These are phyloP conservation scores for Colletotrichum truncatum DNA, from an alignment of 2,329 filamentous ascomycete species.

Conservation along the genomic window DNA sequence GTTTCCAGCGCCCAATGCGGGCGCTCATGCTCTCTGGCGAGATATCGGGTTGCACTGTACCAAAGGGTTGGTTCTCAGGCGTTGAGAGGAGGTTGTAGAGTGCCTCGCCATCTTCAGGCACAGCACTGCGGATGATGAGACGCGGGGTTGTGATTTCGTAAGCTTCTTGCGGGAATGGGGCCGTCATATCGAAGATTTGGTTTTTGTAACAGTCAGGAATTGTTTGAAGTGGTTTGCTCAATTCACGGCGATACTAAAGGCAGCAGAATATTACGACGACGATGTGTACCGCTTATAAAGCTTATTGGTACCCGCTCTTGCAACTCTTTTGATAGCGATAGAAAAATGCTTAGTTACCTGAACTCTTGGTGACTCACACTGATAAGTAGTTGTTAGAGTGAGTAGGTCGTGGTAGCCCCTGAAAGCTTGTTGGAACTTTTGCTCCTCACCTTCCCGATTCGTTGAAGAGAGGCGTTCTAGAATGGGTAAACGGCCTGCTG, in stretches of 20 bases:
- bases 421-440: background rate
- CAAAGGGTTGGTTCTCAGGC: conserved; percentile 30
- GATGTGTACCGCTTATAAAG: too few relatives aligned
- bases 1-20: conserved; percentile 16
- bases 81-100: conserved; percentile 24
- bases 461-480: background rate
- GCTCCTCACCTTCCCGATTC: background rate
- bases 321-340: too few relatives aligned
- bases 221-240: background rate
- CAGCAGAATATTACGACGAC: too few relatives aligned
- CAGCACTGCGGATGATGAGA: conserved; percentile 48
- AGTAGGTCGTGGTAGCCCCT: background rate
- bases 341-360: too few relatives aligned
- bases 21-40: conserved; percentile 19
- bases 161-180: conserved; percentile 19
- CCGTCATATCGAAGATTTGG: conserved; percentile 9
- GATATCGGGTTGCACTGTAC: background rate
- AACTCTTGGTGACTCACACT: background rate
- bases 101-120: conserved; percentile 27
- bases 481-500: background rate
- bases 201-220: background rate
- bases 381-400: background rate
- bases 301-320: too few relatives aligned
- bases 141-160: conserved; percentile 50
- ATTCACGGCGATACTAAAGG: background rate